Base-by-base conservation (phyloP, 169 alveolate genomes). In the Plasmodium knowlesi region DNA sequence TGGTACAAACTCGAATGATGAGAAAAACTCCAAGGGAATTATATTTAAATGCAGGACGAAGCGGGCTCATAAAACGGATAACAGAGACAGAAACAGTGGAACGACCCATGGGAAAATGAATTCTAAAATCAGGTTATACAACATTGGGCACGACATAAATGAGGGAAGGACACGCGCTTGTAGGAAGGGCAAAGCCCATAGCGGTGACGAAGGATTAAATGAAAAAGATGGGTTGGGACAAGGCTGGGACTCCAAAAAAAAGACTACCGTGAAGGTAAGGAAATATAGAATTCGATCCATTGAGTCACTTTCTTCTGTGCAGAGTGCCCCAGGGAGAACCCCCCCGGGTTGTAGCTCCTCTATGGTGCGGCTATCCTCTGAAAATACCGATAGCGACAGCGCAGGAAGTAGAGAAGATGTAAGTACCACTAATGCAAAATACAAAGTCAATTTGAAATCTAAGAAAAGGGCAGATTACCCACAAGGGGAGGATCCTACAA, bases 1-100 rank as follows among this genome's bases (percentile, higher is more conserved):
- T 8, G 43, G 30, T 12, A 22, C 46, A 25, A 32, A 16, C 82
- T 74, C 46, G 22, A 74, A 43, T 74, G 82, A 67, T 19, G 81
- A 83, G 72, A 14, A 10, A 57, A 61, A 19, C 14, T 83, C 91
- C 46, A 83, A 61, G 73, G 91, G 81, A 19, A 39, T 83, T n/a
- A n/a, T 83, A 30, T 57, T 83, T 16, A 83, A 57, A 46, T 83
- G 46, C 28, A 32, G 43, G 41, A 34, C n/a, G 43, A 82, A 57
- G 12, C 43, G 28, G 25, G 41, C 22, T 14, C 54, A 83, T 32
- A 30, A 50, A 54, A 46, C 28, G 78, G 22, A 32, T 37, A 72
- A 22, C 32, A 71, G 43, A 28, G 28, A 84, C 8, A 46, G 57
- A 12, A 28, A 22, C 2, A 53, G 25, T 10, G 39, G 72, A 4